phyloP scores from a whole-genome alignment of 169 alveolate species.

The Plasmodium gaboni region DNA sequence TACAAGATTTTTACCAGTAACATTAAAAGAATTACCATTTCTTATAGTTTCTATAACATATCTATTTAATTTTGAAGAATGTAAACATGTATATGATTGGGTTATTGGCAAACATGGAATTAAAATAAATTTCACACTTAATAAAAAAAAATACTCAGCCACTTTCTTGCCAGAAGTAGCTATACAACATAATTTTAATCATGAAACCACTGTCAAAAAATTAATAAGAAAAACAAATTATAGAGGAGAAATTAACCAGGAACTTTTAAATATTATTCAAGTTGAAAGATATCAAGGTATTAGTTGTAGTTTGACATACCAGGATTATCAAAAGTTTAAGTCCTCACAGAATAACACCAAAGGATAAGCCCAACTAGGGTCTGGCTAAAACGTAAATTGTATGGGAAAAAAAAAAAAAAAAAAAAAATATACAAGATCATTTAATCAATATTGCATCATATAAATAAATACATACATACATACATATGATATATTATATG shows the following conservation, averaged over 20 bases:
- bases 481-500: no score
- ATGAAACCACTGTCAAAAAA: slow-evolving; percentile 35
- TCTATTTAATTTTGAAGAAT: slow-evolving; percentile 53
- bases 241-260: slow-evolving; percentile 44
- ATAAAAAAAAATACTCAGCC: slow-evolving; percentile 77
- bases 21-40: slow-evolving; percentile 37
- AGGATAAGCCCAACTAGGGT: no score
- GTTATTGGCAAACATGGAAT: slow-evolving; percentile 83
- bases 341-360: neutral
- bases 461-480: no score
- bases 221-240: slow-evolving; percentile 63
- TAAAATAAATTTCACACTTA: slow-evolving; percentile 50
- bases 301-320: slow-evolving; percentile 51
- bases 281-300: slow-evolving; percentile 58
- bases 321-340: slow-evolving; percentile 36
- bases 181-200: slow-evolving; percentile 71
- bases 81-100: slow-evolving; percentile 81
- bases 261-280: slow-evolving; percentile 39
- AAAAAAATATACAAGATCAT: no score
- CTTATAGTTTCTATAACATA: slow-evolving; percentile 37
- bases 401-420: no score
- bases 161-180: slow-evolving; percentile 86
- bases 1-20: slow-evolving; percentile 35
- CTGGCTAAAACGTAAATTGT: no score
- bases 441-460: no score